These are phyloP conservation scores for Pelomyxa schiedti DNA, from an alignment of 78 protist species.

Conservation along the genomic window DNA sequence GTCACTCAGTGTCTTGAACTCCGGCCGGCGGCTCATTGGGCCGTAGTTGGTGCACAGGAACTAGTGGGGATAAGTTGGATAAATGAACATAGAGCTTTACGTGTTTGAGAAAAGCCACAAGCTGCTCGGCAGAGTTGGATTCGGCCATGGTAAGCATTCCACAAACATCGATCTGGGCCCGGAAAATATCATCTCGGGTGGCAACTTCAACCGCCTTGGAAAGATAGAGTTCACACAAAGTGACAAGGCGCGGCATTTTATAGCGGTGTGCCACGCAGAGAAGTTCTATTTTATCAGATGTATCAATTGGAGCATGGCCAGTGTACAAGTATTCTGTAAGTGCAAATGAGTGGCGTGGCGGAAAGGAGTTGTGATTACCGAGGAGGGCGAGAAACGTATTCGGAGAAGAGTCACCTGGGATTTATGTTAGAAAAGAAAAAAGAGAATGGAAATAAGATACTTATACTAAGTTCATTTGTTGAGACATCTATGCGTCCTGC, in stretches of 20 bases:
- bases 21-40: background rate
- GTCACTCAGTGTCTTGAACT: background rate
- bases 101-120: background rate
- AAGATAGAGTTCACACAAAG: slow-evolving; percentile 1
- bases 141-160: background rate
- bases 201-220: slow-evolving; percentile 7
- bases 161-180: slow-evolving; percentile 6
- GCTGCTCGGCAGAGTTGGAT: background rate
- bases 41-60: background rate
- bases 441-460: background rate
- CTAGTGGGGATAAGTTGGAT: background rate
- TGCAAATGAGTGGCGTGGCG: background rate
- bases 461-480: background rate
- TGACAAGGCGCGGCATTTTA: slow-evolving; percentile 2
- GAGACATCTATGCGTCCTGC: background rate
- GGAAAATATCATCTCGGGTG: background rate
- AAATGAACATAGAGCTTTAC: background rate
- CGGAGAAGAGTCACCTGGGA: background rate
- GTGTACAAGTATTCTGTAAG: slow-evolving; percentile 1
- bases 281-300: background rate
- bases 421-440: no score
- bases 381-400: background rate
- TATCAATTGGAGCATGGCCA: background rate
- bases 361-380: background rate
- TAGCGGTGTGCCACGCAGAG: background rate